Conservation (phyloP, 1,284 basidiomycete species). For the Nidula niveotomentosa region DNA sequence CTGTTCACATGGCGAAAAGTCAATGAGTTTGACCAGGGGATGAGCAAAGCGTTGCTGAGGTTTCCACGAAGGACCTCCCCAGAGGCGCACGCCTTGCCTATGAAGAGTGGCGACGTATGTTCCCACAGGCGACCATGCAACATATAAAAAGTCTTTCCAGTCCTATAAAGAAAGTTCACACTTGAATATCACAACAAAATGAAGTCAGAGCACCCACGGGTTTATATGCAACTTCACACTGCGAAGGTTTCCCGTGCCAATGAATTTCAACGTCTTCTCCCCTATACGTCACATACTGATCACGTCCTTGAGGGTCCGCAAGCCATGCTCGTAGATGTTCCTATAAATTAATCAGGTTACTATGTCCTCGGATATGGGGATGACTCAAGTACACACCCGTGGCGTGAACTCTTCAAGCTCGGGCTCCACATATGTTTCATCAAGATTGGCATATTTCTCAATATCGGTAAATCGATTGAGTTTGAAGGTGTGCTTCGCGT, state of each 20-base stretch:
- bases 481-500: slow-evolving; percentile 89
- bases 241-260: slow-evolving; percentile 94
- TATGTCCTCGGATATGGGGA: too few species aligned
- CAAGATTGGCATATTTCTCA: slow-evolving; percentile 80
- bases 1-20: slow-evolving; percentile 97
- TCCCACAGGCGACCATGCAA: slow-evolving; percentile 96
- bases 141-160: slow-evolving; percentile 95
- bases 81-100: slow-evolving; percentile 93
- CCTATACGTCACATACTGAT: slow-evolving; percentile 95
- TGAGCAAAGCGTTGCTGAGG: slow-evolving; percentile 91
- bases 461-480: slow-evolving; percentile 94
- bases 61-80: slow-evolving; percentile 92
- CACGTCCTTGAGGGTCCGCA: slow-evolving; percentile 88
- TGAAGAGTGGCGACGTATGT: slow-evolving; percentile 95
- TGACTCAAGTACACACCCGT: slow-evolving; percentile 63
- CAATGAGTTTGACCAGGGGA: slow-evolving; percentile 93
- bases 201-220: slow-evolving; percentile 48
- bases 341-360: too few species aligned
- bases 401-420: slow-evolving; percentile 79
- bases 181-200: too few species aligned
- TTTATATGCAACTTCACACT: slow-evolving; percentile 82
- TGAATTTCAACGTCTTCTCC: slow-evolving; percentile 90
- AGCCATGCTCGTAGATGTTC: slow-evolving; percentile 97
- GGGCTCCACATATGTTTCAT: slow-evolving; percentile 85
- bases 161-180: slow-evolving; percentile 54